Conservation (phyloP, 23 red algal genomes). For the Pyropia haitanensis region DNA sequence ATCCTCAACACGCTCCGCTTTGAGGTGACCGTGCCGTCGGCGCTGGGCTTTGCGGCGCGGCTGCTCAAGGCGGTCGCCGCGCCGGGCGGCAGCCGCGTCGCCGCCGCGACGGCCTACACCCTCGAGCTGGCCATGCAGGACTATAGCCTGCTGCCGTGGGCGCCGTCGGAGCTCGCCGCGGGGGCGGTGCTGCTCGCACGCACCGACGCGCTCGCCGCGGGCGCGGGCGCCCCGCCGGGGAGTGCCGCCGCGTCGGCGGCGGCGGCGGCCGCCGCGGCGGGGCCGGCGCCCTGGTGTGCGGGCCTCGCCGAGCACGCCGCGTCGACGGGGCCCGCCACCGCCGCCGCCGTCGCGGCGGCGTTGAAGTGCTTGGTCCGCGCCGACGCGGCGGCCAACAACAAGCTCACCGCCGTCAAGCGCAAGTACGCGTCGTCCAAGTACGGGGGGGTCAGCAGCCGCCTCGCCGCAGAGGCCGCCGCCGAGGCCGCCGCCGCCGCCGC, state of each 20-base stretch:
- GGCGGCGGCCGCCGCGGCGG: not conserved
- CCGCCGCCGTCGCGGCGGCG: not conserved
- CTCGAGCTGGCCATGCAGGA: conserved; percentile 77
- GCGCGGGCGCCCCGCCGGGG: conserved; percentile 10
- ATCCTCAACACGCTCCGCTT: conserved; percentile 85
- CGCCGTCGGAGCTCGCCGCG: conserved; percentile 38
- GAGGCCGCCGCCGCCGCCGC: no score
- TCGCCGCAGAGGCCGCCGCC: not conserved
- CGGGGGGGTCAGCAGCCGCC: conserved; percentile 25
- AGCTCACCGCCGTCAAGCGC: conserved; percentile 82
- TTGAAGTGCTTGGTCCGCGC: not conserved
- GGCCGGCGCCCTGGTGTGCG: conserved; percentile 5
- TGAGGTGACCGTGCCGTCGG: conserved; percentile 83
- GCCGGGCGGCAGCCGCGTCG: conserved; percentile 1
- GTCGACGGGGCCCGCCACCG: no score
- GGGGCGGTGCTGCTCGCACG: conserved; percentile 14
- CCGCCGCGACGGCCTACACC: conserved; percentile 40
- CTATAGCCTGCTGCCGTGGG: conserved; percentile 47
- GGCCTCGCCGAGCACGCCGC: conserved; percentile 31
- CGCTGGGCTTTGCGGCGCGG: conserved; percentile 59
- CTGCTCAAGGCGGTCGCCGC: conserved; percentile 63
- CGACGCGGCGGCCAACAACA: conserved; percentile 22
- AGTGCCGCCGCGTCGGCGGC: not conserved
- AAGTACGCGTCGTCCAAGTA: conserved; percentile 67
- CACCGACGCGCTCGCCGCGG: conserved; percentile 17